phyloP scores from a whole-genome alignment of 306 rosid species.

The Malus orientalis region DNA sequence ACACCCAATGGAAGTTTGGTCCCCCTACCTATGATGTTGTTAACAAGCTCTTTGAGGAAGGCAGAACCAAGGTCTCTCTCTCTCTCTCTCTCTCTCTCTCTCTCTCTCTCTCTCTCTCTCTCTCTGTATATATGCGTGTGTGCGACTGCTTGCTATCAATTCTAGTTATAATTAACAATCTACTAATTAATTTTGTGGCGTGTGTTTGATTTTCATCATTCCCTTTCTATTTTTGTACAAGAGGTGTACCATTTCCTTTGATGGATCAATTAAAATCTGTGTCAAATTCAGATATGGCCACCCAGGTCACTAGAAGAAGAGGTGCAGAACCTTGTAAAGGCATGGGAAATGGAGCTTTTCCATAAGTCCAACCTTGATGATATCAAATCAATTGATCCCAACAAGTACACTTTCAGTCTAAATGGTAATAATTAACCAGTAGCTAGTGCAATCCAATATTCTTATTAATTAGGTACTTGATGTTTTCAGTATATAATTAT shows the following conservation, averaged over 20 bases:
- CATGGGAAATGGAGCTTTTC: slow-evolving; percentile 59
- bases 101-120: not conserved
- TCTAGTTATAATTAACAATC: not conserved
- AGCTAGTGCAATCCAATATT: not conserved
- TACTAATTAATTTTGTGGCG: not conserved
- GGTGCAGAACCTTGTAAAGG: slow-evolving; percentile 49
- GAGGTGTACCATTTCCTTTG: not conserved
- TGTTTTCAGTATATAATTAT: not conserved
- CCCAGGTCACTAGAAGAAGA: slow-evolving; percentile 50
- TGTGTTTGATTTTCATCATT: not conserved
- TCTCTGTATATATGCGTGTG: no score
- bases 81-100: no score
- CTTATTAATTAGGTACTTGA: not conserved
- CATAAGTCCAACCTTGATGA: slow-evolving; percentile 30
- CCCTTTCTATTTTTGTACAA: no score
- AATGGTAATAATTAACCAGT: slow-evolving; percentile 31
- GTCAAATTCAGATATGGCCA: slow-evolving; percentile 45
- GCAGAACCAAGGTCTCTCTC: slow-evolving; percentile 46
- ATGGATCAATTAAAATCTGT: not conserved
- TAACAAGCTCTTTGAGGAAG: slow-evolving; percentile 56
- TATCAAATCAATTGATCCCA: slow-evolving; percentile 37
- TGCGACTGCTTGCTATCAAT: not conserved
- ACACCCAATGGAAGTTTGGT: slow-evolving; percentile 56
- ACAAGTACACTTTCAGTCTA: slow-evolving; percentile 34
- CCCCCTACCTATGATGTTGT: slow-evolving; percentile 46